Conservation (phyloP, 306 rosid genomes). For the Trifolium fragiferum region DNA sequence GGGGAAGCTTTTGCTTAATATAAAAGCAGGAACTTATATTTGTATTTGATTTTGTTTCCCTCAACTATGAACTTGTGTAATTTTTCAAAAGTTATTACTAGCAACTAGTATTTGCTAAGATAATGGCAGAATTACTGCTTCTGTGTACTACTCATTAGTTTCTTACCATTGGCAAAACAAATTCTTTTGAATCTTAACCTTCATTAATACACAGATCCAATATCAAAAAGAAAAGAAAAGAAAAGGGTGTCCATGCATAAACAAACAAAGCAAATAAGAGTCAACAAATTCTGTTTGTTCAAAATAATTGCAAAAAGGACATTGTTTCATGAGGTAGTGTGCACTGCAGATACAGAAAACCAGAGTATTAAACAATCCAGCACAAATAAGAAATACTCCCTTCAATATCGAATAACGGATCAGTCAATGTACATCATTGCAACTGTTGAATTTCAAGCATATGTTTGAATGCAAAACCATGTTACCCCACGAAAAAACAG, state of each 20-base stretch:
- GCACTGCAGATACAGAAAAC: slow-evolving; percentile 25
- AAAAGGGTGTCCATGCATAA: not conserved
- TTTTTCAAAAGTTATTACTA: no score
- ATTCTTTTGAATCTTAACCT: not conserved
- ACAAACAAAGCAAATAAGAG: slow-evolving; percentile 7
- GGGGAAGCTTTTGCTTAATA: no score
- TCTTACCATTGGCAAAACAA: not conserved
- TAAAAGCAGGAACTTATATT: no score
- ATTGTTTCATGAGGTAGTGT: slow-evolving; percentile 25
- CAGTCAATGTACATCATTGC: slow-evolving; percentile 52
- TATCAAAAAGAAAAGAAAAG: not conserved
- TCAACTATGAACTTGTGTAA: no score
- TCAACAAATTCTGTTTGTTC: slow-evolving; percentile 19
- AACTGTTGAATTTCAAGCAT: slow-evolving; percentile 42
- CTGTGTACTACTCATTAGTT: not conserved
- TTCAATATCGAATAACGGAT: slow-evolving; percentile 39
- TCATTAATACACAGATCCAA: not conserved
- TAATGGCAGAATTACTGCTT: not conserved
- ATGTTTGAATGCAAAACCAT: slow-evolving; percentile 40
- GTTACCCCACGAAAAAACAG: slow-evolving; percentile 35
- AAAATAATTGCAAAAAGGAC: slow-evolving; percentile 5
- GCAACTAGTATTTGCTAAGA: no score
- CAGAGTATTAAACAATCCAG: slow-evolving; percentile 37
- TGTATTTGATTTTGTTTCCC: no score
- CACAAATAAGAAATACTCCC: slow-evolving; percentile 43